These are phyloP conservation scores for Volvariella surrecta DNA, from an alignment of 1,284 basidiomycete genomes.

Conservation along the genomic window DNA sequence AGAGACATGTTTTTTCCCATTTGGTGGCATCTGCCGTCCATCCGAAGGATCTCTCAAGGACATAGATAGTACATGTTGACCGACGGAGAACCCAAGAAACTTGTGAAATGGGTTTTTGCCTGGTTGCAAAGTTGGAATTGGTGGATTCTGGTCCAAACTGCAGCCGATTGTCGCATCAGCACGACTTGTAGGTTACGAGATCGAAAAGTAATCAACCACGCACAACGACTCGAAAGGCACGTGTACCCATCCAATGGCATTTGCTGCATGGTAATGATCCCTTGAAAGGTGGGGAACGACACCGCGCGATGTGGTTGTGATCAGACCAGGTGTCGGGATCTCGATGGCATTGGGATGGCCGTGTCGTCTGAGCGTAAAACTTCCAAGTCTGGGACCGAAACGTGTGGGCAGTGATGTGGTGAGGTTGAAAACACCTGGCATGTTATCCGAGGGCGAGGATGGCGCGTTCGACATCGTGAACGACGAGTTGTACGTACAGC, in stretches of 20 bases:
- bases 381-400: conserved; percentile 22
- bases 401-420: conserved; percentile 9
- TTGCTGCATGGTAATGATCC: conserved; percentile 44
- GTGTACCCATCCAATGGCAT: conserved; percentile 52
- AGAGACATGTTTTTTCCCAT: conserved; percentile 47
- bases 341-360: conserved; percentile 16
- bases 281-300: conserved; percentile 65
- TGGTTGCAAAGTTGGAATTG: conserved; percentile 45
- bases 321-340: conserved; percentile 51
- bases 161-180: conserved; percentile 8
- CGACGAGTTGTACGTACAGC: background rate
- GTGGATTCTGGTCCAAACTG: conserved; percentile 56
- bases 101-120: conserved; percentile 45
- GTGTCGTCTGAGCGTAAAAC: conserved; percentile 13
- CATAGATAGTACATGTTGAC: conserved; percentile 46
- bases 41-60: conserved; percentile 61
- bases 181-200: conserved; percentile 5
- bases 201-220: conserved; percentile 24
- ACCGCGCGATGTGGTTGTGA: conserved; percentile 62
- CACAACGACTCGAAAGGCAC: conserved; percentile 77
- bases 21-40: conserved; percentile 57
- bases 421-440: conserved; percentile 11
- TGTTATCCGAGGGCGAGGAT: background rate
- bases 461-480: conserved; percentile 1
- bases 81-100: conserved; percentile 45